Percentiles rank a stretch among this genome's conserved stretches.
phyloP scores from a whole-genome alignment of 2,329 filamentous ascomycete genomes.

The Aspergillus ochraceus region DNA sequence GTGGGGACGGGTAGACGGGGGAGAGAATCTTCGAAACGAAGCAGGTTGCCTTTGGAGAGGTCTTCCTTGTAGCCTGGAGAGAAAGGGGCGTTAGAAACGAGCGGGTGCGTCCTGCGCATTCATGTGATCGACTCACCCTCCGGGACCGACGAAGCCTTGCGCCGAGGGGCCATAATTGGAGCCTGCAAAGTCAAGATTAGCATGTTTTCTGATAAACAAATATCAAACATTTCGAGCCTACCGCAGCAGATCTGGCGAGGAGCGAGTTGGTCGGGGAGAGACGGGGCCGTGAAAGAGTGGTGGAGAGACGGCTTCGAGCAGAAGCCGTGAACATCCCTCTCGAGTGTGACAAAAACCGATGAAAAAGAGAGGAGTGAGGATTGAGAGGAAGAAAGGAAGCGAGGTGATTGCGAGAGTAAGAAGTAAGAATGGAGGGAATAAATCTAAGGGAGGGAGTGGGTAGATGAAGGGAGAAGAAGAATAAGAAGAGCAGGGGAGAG shows the following conservation, averaged over 20 bases:
- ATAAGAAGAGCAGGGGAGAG: constrained; percentile 12
- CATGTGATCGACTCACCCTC: constrained; percentile 42
- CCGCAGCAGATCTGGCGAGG: constrained; percentile 34
- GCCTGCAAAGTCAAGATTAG: constrained; percentile 23
- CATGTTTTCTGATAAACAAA: not conserved
- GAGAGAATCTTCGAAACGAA: constrained; percentile 66
- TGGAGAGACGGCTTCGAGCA: constrained; percentile 44
- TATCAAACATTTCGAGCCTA: constrained; percentile 17
- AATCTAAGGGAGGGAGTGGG: not conserved
- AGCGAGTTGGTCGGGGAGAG: constrained; percentile 33
- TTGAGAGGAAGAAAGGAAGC: constrained; percentile 4
- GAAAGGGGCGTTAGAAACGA: not conserved
- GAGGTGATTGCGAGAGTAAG: constrained; percentile 10
- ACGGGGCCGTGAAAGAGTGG: constrained; percentile 40
- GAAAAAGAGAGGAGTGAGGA: constrained; percentile 11
- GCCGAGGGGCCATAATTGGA: constrained; percentile 41
- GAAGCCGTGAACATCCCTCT: constrained; percentile 47
- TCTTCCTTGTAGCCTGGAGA: constrained; percentile 64
- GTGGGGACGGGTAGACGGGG: constrained; percentile 63
- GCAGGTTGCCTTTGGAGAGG: constrained; percentile 62
- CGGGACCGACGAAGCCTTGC: constrained; percentile 47
- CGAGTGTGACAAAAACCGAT: constrained; percentile 8
- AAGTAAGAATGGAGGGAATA: constrained; percentile 12
- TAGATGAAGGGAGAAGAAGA: constrained; percentile 8
- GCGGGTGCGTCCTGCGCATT: not conserved